A percentile compares a stretch with the other conserved stretches of the same genome.
Conservation (phyloP, 257 asterid species). For the Osmanthus fragrans region DNA sequence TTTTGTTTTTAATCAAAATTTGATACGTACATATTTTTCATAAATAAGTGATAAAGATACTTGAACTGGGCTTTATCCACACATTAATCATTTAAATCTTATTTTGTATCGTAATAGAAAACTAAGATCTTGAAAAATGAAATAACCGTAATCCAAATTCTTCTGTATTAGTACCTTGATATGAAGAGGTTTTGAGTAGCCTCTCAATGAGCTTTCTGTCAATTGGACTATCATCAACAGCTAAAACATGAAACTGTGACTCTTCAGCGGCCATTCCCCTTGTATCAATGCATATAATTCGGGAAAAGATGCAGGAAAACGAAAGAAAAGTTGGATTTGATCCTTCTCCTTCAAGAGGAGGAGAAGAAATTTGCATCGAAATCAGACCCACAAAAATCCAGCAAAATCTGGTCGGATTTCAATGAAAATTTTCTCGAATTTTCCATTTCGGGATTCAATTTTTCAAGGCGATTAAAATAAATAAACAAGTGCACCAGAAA, state of each 20-base stretch:
- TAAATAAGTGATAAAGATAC: background rate
- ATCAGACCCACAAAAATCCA: background rate
- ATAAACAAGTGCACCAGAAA: background rate
- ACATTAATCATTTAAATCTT: background rate
- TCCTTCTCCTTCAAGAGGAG: background rate
- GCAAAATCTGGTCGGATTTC: background rate
- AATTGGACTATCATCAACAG: constrained; percentile 50
- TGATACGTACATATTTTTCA: too few species aligned
- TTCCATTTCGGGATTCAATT: background rate
- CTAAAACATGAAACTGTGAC: constrained; percentile 48
- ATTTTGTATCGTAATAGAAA: background rate
- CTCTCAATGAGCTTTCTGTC: constrained; percentile 53
- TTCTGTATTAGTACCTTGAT: constrained; percentile 34
- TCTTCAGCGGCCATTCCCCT: constrained; percentile 46
- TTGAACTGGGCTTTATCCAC: background rate
- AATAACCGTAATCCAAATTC: background rate
- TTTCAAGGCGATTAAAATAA: background rate
- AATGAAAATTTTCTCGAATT: background rate
- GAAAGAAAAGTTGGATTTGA: background rate
- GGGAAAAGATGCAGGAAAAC: background rate
- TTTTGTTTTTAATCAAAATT: too few species aligned
- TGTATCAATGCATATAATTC: background rate
- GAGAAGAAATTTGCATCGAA: background rate
- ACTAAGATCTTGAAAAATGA: background rate
- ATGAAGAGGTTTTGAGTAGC: constrained; percentile 48